phyloP scores from a whole-genome alignment of 805 yeast species.

The Ogataea angusta region DNA sequence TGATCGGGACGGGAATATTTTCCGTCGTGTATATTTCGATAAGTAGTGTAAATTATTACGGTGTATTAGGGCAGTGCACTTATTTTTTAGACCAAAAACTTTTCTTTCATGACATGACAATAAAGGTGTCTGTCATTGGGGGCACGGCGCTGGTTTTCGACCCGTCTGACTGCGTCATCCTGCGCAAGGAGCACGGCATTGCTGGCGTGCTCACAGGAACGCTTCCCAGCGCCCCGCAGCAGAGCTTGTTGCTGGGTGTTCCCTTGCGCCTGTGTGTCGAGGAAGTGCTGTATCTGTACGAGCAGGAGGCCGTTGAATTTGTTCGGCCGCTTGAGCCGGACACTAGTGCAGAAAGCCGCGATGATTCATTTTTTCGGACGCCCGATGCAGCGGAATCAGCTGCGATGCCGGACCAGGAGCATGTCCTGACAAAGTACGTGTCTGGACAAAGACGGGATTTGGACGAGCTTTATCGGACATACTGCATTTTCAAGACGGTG shows the following conservation, averaged over 20 bases:
- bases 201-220: constrained; percentile 82
- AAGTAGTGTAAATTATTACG: constrained; percentile 18
- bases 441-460: neutral
- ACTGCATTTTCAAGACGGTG: constrained; percentile 20
- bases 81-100: neutral
- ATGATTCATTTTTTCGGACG: constrained; percentile 1
- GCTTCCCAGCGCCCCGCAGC: constrained; percentile 88
- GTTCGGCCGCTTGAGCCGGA: neutral
- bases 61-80: constrained; percentile 8
- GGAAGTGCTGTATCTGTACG: constrained; percentile 67
- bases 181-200: constrained; percentile 58
- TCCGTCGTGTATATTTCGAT: constrained; percentile 16
- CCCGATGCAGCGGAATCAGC: neutral
- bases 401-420: constrained; percentile 3
- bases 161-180: constrained; percentile 45
- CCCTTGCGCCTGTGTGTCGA: constrained; percentile 74
- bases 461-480: constrained; percentile 16
- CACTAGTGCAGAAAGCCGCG: neutral
- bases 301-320: constrained; percentile 15
- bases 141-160: constrained; percentile 57
- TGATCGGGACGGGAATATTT: constrained; percentile 7
- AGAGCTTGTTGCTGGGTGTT: constrained; percentile 78
- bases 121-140: constrained; percentile 35
- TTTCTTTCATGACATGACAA: neutral
- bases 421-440: constrained; percentile 1